A percentile compares a stretch with the other conserved stretches of the same genome.
phyloP scores from a whole-genome alignment of 495 filamentous ascomycete genomes.

The Penicillium verhagenii region DNA sequence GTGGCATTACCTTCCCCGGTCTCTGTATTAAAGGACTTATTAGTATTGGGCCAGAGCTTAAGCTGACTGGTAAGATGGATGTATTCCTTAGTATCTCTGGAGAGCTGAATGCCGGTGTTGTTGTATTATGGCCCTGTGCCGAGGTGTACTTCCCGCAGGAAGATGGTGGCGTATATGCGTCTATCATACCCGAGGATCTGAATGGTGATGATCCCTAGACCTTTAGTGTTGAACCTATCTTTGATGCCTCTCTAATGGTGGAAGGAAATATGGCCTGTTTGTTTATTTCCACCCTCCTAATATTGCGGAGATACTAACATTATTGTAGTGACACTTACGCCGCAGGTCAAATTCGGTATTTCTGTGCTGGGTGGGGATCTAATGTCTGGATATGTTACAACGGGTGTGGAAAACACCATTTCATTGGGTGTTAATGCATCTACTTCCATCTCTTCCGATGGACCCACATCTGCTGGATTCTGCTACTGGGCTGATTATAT shows the following conservation, averaged over 20 bases:
- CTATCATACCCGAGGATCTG: background rate
- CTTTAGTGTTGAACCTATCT: background rate
- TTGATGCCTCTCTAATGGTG: conserved; percentile 1
- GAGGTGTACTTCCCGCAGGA: conserved; percentile 11
- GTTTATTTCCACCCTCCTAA: too few species aligned
- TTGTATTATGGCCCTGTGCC: background rate
- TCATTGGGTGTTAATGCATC: conserved; percentile 3
- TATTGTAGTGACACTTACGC: conserved; percentile 1
- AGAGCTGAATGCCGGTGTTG: conserved; percentile 8
- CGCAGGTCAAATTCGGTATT: conserved; percentile 5
- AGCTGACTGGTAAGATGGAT: background rate
- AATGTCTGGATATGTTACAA: conserved; percentile 6
- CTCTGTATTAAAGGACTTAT: conserved; percentile 4
- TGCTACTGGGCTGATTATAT: conserved; percentile 11
- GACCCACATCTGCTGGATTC: background rate
- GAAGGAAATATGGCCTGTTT: conserved; percentile 3
- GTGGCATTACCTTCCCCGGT: too few species aligned
- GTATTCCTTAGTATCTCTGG: conserved; percentile 1
- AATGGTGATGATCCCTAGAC: background rate
- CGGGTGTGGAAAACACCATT: conserved; percentile 2
- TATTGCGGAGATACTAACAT: background rate
- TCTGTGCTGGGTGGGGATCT: conserved; percentile 5
- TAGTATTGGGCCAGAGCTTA: conserved; percentile 4
- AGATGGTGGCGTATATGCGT: background rate
- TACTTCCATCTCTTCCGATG: background rate